Evolutionary conservation across 805 yeast species (phyloP).

Genomic region (Clavispora santaluciae): DNA sequence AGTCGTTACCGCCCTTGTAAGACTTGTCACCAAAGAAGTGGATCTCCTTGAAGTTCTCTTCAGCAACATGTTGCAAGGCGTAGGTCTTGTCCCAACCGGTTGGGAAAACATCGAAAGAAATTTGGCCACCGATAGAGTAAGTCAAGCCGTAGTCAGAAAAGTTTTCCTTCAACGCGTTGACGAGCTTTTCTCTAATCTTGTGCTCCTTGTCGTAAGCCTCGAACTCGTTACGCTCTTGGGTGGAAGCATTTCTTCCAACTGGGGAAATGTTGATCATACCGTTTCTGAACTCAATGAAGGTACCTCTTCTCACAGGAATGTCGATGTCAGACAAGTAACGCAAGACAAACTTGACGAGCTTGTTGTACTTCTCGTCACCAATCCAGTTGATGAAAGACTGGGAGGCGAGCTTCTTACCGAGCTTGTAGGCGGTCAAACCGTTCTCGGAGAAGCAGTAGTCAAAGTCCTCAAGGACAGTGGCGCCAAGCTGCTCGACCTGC

Average conservation of each 20-base stretch:
- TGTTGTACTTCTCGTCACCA: conserved; percentile 92
- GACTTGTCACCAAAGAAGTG: conserved; percentile 99
- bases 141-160: conserved; percentile 85
- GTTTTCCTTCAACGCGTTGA: conserved; percentile 73
- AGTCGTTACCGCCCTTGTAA: conserved; percentile 96
- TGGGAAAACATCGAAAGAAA: conserved; percentile 99
- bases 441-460: conserved; percentile 97
- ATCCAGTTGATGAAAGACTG: conserved; percentile 94
- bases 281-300: conserved; percentile 97
- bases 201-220: conserved; percentile 79
- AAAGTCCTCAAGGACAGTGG: conserved; percentile 67
- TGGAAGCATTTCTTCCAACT: conserved; percentile 96
- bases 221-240: conserved; percentile 87
- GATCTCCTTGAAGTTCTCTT: conserved; percentile 78
- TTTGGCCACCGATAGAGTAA: conserved; percentile 98
- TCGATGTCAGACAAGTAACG: conserved; percentile 81
- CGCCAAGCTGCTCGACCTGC: conserved; percentile 95
- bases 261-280: conserved; percentile 99
- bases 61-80: conserved; percentile 86
- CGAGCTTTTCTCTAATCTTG: conserved; percentile 81
- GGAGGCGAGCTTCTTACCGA: conserved; percentile 81
- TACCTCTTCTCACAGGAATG: conserved; percentile 96
- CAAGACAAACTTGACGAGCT: conserved; percentile 79
- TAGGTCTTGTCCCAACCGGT: conserved; percentile 99
- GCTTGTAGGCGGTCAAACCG: conserved; percentile 95